Percentiles rank a stretch among this genome's conserved stretches.
These are phyloP conservation scores for Saturnispora saitoi DNA, from an alignment of 805 yeast species.

Conservation along the genomic window DNA sequence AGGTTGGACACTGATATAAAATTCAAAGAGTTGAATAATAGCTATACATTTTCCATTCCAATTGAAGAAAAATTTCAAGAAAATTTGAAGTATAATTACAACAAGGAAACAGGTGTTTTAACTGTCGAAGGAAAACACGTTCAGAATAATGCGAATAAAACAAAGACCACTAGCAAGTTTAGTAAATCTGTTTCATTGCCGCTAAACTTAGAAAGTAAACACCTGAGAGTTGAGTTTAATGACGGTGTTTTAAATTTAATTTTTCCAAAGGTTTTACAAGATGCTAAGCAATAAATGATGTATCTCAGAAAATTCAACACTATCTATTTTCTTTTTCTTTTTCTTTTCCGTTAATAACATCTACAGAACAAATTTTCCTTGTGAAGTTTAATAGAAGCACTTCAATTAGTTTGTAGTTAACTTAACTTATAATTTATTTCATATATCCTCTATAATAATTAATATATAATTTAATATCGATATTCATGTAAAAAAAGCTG, in stretches of 20 bases:
- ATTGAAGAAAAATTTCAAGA: slow-evolving; percentile 42
- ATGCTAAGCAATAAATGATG: neutral
- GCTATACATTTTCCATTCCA: slow-evolving; percentile 35
- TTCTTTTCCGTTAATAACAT: neutral
- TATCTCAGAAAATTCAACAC: slow-evolving; percentile 1
- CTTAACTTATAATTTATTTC: too few relatives aligned
- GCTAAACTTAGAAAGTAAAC: slow-evolving; percentile 34
- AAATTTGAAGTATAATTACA: slow-evolving; percentile 37
- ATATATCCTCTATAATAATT: too few relatives aligned
- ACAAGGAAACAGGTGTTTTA: slow-evolving; percentile 36
- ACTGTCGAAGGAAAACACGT: slow-evolving; percentile 35
- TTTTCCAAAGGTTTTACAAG: slow-evolving; percentile 29
- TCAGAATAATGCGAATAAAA: slow-evolving; percentile 1
- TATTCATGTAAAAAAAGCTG: too few relatives aligned
- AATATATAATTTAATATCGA: too few relatives aligned
- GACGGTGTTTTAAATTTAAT: slow-evolving; percentile 37
- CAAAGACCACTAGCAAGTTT: slow-evolving; percentile 13
- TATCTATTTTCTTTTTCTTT: neutral
- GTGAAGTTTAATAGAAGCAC: too few relatives aligned
- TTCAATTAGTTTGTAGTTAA: too few relatives aligned
- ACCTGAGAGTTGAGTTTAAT: slow-evolving; percentile 37
- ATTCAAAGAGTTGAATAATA: slow-evolving; percentile 35
- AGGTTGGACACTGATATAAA: neutral
- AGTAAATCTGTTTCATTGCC: slow-evolving; percentile 30
- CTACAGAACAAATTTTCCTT: too few relatives aligned